These are phyloP conservation scores for Rhytidiadelphus loreus DNA, from an alignment of 225 moss, liverwort and hornwort species.

Conservation along the genomic window DNA sequence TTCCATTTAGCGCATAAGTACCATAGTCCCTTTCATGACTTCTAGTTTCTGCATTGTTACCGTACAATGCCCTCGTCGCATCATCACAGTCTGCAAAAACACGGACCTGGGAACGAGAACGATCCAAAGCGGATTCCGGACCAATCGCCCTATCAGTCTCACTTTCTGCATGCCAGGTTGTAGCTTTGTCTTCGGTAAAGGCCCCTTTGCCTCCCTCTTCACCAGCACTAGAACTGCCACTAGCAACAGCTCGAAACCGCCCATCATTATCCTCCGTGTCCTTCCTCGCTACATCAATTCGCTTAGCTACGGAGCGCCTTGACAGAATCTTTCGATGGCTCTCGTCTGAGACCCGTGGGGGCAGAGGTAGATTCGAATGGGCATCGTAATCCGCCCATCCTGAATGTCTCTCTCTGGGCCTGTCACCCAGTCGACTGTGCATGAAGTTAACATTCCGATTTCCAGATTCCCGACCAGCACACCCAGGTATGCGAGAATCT, in stretches of 20 bases:
- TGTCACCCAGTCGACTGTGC: conserved; percentile 34
- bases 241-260: conserved; percentile 9
- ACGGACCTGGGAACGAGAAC: conserved; percentile 19
- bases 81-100: conserved; percentile 10
- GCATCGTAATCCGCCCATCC: conserved; percentile 38
- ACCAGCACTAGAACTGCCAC: conserved; percentile 14
- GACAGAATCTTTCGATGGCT: conserved; percentile 19
- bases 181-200: conserved; percentile 4
- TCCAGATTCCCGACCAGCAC: conserved; percentile 20
- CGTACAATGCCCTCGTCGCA: conserved; percentile 8
- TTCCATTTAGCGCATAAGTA: background rate
- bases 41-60: conserved; percentile 2
- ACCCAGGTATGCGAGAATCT: conserved; percentile 27
- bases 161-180: conserved; percentile 14
- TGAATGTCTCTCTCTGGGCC: conserved; percentile 37
- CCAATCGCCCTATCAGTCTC: conserved; percentile 13
- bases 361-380: conserved; percentile 20
- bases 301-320: conserved; percentile 24
- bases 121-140: conserved; percentile 1
- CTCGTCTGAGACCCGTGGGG: conserved; percentile 27
- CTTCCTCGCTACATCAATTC: conserved; percentile 11
- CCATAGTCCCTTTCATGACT: conserved; percentile 15
- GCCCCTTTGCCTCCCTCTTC: conserved; percentile 16
- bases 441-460: conserved; percentile 25
- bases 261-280: conserved; percentile 21